A percentile compares a stretch with the other conserved stretches of the same genome.
phyloP scores from a whole-genome alignment of 768 basidiomycete genomes.

The Cyclocybe aegerita region DNA sequence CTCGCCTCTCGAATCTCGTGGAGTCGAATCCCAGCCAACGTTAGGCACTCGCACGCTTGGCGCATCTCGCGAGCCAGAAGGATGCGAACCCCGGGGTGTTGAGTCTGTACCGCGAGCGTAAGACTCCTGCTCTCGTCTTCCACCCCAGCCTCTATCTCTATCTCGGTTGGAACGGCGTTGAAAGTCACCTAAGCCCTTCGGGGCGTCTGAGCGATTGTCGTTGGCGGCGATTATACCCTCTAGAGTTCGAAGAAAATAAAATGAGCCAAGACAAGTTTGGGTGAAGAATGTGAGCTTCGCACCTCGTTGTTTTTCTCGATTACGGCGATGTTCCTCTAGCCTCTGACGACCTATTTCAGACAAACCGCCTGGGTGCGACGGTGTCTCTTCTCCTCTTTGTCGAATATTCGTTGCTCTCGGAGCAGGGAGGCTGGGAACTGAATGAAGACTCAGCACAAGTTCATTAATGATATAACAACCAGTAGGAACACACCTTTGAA shows the following conservation, averaged over 20 bases:
- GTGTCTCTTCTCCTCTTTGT: slow-evolving; percentile 85
- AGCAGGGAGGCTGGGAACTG: slow-evolving; percentile 80
- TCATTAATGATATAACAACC: neutral
- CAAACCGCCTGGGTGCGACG: slow-evolving; percentile 89
- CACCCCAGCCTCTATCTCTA: slow-evolving; percentile 48
- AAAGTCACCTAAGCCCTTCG: slow-evolving; percentile 88
- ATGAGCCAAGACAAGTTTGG: neutral
- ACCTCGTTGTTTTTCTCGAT: slow-evolving; percentile 72
- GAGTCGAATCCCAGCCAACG: slow-evolving; percentile 93
- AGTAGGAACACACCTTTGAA: slow-evolving; percentile 73
- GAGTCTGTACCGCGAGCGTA: slow-evolving; percentile 47
- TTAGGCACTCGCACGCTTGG: slow-evolving; percentile 91
- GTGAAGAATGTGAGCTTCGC: slow-evolving; percentile 5
- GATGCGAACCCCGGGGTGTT: slow-evolving; percentile 61
- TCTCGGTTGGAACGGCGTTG: slow-evolving; percentile 89
- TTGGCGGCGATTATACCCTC: slow-evolving; percentile 72
- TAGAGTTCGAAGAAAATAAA: slow-evolving; percentile 22
- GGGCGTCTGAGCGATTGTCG: slow-evolving; percentile 54
- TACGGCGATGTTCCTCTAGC: slow-evolving; percentile 76
- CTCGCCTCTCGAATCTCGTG: slow-evolving; percentile 58
- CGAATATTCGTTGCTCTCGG: slow-evolving; percentile 55
- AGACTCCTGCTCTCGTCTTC: slow-evolving; percentile 35
- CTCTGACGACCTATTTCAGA: slow-evolving; percentile 69
- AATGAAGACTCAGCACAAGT: neutral
- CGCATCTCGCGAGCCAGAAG: slow-evolving; percentile 47